Evolutionary conservation across 257 asterid genomes (phyloP), one percentile per base, ranked within the genome.

Genomic region (Paraleonurus japonicus): DNA sequence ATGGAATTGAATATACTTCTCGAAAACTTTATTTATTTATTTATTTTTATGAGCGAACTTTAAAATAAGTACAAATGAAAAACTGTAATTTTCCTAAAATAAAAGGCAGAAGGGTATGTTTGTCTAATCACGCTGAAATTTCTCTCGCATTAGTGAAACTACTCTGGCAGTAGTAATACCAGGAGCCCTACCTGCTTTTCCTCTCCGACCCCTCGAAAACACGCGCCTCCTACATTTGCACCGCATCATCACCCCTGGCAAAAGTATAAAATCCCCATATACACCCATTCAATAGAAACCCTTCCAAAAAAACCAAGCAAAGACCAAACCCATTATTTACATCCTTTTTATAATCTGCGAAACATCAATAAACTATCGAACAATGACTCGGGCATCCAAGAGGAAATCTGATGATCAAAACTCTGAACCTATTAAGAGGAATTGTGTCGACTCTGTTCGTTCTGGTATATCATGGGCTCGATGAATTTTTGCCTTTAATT

Each of bases 351-450:
- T 12, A 59, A 45, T 61, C 24, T 1, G 19, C 39, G 30, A 50
- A 26, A n/a, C 7, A 24, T 47, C 35, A 58, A 37, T 4, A 33
- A 35, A 41, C 28, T 39, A 70, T 62, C 69, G n/a, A 45, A 30
- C 55, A 58, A 88, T 84, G 92, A 82, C 92, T 63, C 89, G 95
- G 66, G 82, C 86, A 5, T 82, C 95, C 26, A 90, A 90, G 88
- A 75, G 97, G 63, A 88, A 88, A 77, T 81, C 95, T n/a, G 87
- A 86, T 67, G 47, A 77, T 20, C 79, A 80, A 24, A 70, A 22
- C 82, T 59, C 89, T 19, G 65, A 76, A 54, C 61, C 92, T 48
- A 80, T 78, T 58, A 90, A 90, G 77, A 59, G 59, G 75, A 45
- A 86, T 41, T 84, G 85, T 24, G 62, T 70, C 16, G 92, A 84